Evolutionary conservation across 768 basidiomycete species (phyloP), one percentile per base, ranked within the genome.

Genomic region (Hericium alpestre): DNA sequence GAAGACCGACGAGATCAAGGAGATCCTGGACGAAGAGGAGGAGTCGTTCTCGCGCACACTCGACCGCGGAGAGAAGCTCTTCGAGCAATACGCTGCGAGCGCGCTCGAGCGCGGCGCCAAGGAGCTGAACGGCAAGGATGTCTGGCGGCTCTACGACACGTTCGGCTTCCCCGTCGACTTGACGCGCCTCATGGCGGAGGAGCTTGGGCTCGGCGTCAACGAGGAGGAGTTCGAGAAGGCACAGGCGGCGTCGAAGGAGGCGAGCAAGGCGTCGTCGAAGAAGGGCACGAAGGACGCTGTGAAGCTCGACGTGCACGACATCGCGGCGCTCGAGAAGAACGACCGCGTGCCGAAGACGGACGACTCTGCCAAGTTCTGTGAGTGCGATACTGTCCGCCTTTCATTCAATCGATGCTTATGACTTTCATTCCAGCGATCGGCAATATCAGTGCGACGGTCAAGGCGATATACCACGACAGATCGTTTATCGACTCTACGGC

Each of bases 111-210:
- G 78, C 51, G 85, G 84, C 8, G 64, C 72, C 4, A 84, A 74
- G 40, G 80, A 83, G 62, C 82, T 99, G 32, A 83, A 75, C 58
- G 96, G 96, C 23, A 88, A 86, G 63, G 95, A 99, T 65, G 91
- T 97, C 38, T 99, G 96, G 96, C 81, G 90, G 25, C 72, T 99
- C 53, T 98, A 98, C 68, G 96, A 99, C 68, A 98, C 96, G 1
- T 99, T 90, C 67, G 96, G 96, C 53, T 99, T 99, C 76, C 96
- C 96, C 0, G 93, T 91, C 43, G 96, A 99, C 67, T 74, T 99
- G 52, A 99, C 96, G 1, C 84, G 87, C 52, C 77, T 99, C 58
- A 98, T 99, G 96, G 96, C 96, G 4, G 90, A 94, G 69, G 96
- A 99, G 67, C 74, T 91, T 27, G 86, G 85, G 2, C 74, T 99